Conservation (phyloP, 352 stramenopile genomes). For the Phytopythium oedochilum region DNA sequence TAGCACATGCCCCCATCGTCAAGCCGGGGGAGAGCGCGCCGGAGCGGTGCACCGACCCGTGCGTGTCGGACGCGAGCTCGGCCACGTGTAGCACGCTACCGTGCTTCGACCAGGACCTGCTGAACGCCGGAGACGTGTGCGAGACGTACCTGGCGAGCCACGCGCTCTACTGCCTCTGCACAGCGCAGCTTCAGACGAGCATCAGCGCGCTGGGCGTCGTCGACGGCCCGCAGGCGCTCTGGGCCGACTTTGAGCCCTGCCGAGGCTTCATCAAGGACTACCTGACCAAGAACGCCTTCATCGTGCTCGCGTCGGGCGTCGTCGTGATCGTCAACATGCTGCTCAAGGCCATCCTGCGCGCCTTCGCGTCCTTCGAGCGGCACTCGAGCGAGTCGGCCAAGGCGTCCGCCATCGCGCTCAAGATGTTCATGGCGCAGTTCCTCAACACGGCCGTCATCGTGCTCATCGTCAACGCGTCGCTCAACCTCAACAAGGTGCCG, state of each 20-base stretch:
- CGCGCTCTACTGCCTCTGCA: constrained; percentile 74
- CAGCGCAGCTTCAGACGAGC: constrained; percentile 32
- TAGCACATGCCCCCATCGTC: constrained; percentile 10
- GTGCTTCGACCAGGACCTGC: constrained; percentile 53
- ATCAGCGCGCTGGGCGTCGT: constrained; percentile 47
- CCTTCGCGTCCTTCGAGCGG: constrained; percentile 63
- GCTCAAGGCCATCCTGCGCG: constrained; percentile 61
- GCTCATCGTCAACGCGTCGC: constrained; percentile 64
- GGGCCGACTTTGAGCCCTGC: constrained; percentile 48
- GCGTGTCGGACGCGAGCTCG: constrained; percentile 47
- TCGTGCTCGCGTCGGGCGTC: constrained; percentile 51
- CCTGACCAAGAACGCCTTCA: constrained; percentile 59
- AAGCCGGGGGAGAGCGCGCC: constrained; percentile 8
- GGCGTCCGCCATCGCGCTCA: constrained; percentile 62
- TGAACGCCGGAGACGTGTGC: constrained; percentile 27
- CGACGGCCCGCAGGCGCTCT: constrained; percentile 46
- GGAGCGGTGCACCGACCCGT: constrained; percentile 48
- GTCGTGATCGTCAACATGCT: constrained; percentile 78
- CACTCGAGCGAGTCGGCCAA: constrained; percentile 83
- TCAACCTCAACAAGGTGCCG: constrained; percentile 34
- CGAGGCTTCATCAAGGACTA: constrained; percentile 66
- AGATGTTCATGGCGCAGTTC: constrained; percentile 80
- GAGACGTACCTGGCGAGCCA: constrained; percentile 60
- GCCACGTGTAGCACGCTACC: constrained; percentile 53
- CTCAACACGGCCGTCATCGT: constrained; percentile 85